Evolutionary conservation across 1,139 yeast species (phyloP), one percentile per base, ranked within the genome.

Genomic region (Kodamaea derodonti): DNA sequence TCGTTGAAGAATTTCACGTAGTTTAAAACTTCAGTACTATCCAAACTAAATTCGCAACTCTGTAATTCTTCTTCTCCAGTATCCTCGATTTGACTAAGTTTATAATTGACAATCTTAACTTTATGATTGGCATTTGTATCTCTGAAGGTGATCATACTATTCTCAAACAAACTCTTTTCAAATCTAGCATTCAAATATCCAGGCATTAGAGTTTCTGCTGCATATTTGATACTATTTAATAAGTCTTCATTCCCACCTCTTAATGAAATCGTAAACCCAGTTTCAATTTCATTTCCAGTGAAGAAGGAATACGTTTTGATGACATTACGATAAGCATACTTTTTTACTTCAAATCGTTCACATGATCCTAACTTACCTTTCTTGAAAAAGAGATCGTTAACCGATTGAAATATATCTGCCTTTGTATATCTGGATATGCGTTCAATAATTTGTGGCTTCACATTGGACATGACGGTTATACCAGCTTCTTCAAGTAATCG

Each of bases 361-460:
- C 97, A 90, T 3, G 69, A 65, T 0, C 98, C 99, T 32, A 92
- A 65, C 14, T 49, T 71, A 59, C 75, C 74, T 42, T 69, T 69
- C 37, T 69, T 70, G 54, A 70, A 70, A 41, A 69, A 69, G 16
- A 70, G 48, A 41, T 70, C 76, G 48, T 70, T 70, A 3, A 69
- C 70, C 0, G 72, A 61, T 42, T 69, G 75, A 43, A 68, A 69
- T 20, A 94, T 80, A 49, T 88, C 96, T 0, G 95, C 92, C 35
- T 77, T 80, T 0, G 96, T 84, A 45, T 87, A 72, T 37, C 92
- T 65, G 0, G 97, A 78, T 10, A 92, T 74, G 39, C 95, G 69
- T 46, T 83, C 85, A 32, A 94, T 75, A 1, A 88, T 92, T 42
- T 82, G 88, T 0, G 86, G 86, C 49, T 94, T 88, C 37, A 87